phyloP scores from a whole-genome alignment of 2,329 filamentous ascomycete genomes.

The Ophiostoma australiae region DNA sequence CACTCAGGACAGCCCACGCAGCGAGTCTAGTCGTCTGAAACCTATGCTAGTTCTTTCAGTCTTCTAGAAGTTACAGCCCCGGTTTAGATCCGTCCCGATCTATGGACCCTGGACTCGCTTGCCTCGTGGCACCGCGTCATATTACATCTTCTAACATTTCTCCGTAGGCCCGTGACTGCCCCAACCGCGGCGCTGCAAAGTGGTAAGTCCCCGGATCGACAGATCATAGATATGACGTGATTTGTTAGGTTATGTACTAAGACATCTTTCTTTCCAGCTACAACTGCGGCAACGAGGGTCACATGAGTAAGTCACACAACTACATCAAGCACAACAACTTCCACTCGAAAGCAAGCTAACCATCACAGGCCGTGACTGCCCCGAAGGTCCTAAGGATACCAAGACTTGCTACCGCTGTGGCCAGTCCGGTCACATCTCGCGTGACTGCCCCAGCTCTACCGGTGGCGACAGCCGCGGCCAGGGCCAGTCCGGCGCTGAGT shows the following conservation, averaged over 20 bases:
- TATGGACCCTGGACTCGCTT: neutral
- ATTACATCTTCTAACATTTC: slow-evolving; percentile 30
- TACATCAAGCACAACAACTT: slow-evolving; percentile 36
- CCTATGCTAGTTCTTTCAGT: neutral
- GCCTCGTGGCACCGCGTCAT: neutral
- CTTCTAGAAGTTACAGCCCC: neutral
- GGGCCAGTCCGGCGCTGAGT: slow-evolving; percentile 58
- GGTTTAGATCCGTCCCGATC: neutral
- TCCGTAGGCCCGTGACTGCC: slow-evolving; percentile 74
- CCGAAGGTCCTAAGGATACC: slow-evolving; percentile 80
- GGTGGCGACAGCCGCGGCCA: slow-evolving; percentile 33
- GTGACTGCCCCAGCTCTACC: slow-evolving; percentile 65
- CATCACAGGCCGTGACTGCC: slow-evolving; percentile 69
- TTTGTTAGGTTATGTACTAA: neutral
- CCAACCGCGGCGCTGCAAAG: slow-evolving; percentile 75
- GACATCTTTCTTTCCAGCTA: slow-evolving; percentile 49
- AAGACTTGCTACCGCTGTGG: slow-evolving; percentile 75
- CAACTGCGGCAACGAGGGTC: slow-evolving; percentile 76
- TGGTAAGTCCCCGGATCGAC: slow-evolving; percentile 52
- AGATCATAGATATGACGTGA: neutral
- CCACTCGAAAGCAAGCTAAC: slow-evolving; percentile 21
- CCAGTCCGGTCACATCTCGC: slow-evolving; percentile 82
- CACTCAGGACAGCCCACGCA: slow-evolving; percentile 27
- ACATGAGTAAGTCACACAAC: slow-evolving; percentile 52
- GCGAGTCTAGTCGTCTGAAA: slow-evolving; percentile 15